Conservation (phyloP, 2,329 filamentous ascomycete species). For the Herpotrichia juniperi region DNA sequence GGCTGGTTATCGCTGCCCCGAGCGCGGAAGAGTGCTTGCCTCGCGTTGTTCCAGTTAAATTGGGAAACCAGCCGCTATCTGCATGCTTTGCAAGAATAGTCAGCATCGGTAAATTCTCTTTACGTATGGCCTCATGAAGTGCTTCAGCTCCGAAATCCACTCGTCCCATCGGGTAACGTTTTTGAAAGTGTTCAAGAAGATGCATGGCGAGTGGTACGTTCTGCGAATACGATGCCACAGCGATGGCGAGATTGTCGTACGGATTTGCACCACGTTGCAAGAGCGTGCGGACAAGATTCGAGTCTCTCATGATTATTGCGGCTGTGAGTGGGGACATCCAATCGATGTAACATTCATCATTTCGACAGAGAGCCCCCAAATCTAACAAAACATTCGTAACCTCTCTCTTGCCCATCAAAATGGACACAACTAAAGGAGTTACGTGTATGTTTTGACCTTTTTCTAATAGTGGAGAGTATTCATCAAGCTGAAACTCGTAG, state of each 20-base stretch:
- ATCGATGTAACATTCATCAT: too few relatives aligned
- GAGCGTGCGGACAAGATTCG: background rate
- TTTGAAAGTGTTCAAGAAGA: background rate
- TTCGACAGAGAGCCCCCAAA: too few relatives aligned
- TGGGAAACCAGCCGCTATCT: background rate
- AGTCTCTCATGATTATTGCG: background rate
- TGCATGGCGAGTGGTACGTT: background rate
- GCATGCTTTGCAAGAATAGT: background rate
- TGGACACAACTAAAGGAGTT: too few relatives aligned
- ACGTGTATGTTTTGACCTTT: too few relatives aligned
- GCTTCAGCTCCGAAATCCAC: background rate
- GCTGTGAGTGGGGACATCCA: slow-evolving; percentile 1
- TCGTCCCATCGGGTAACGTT: background rate
- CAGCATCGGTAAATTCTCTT: background rate
- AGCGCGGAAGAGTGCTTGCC: background rate
- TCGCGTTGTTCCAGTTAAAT: too few relatives aligned
- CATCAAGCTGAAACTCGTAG: too few relatives aligned
- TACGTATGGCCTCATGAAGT: background rate
- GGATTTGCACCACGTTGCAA: background rate
- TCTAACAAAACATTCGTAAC: too few relatives aligned
- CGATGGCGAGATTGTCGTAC: background rate
- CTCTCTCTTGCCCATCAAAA: too few relatives aligned
- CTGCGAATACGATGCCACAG: background rate
- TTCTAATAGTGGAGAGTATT: too few relatives aligned
- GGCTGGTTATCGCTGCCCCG: background rate